Conservation (phyloP, 495 filamentous ascomycete genomes). For the Penicillium cataractarum region DNA sequence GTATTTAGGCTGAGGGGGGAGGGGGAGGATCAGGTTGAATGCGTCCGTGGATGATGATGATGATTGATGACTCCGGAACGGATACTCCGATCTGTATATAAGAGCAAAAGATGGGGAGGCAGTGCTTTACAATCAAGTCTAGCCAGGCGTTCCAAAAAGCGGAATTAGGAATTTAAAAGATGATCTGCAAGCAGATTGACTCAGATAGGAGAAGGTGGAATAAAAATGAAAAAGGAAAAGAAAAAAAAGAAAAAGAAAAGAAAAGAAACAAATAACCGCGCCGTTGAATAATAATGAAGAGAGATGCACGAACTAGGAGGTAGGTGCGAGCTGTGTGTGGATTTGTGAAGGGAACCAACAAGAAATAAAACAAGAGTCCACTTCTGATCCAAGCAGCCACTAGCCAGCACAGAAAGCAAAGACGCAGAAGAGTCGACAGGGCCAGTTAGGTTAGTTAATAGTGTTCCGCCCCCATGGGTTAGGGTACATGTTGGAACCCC, state of each 20-base stretch:
- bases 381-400: not conserved
- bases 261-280: not conserved
- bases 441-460: not conserved
- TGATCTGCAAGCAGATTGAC: slow-evolving; percentile 22
- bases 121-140: slow-evolving; percentile 20
- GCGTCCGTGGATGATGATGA: not conserved
- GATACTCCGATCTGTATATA: slow-evolving; percentile 20
- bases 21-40: not conserved
- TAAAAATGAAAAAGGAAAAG: not conserved
- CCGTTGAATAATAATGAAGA: slow-evolving; percentile 1
- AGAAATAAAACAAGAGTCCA: not conserved
- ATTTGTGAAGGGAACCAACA: not conserved
- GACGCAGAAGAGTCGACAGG: not conserved
- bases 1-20: not conserved
- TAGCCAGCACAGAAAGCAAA: slow-evolving; percentile 2
- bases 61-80: slow-evolving; percentile 5
- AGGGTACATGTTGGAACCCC: not conserved
- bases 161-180: slow-evolving; percentile 13
- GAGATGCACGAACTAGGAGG: not conserved
- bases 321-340: not conserved
- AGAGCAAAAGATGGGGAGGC: slow-evolving; percentile 19
- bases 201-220: slow-evolving; percentile 9
- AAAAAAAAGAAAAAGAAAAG: not conserved
- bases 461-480: not conserved
- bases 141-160: slow-evolving; percentile 25